A percentile compares a stretch with the other conserved stretches of the same genome.
Evolutionary conservation across 2,329 filamentous ascomycete genomes (phyloP).

Genomic region (Talaromyces rugulosus): DNA sequence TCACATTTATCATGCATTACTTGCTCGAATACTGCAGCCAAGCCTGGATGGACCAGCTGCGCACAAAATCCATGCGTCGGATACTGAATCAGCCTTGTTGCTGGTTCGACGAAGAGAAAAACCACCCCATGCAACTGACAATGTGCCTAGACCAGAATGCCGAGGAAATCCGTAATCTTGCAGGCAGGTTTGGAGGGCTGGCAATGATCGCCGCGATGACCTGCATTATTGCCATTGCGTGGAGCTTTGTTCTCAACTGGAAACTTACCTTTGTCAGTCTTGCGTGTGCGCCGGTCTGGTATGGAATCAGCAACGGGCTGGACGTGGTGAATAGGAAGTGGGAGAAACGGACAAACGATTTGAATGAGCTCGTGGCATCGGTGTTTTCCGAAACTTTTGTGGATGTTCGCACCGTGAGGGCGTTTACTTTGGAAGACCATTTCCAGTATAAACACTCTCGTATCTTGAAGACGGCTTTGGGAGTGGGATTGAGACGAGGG

Average conservation of each 20-base stretch:
- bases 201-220: conserved; percentile 65
- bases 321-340: conserved; percentile 63
- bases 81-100: conserved; percentile 70
- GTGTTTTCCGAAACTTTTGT: conserved; percentile 57
- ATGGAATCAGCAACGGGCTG: conserved; percentile 62
- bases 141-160: conserved; percentile 75
- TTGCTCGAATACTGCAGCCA: conserved; percentile 69
- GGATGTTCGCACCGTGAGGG: conserved; percentile 74
- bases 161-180: conserved; percentile 80
- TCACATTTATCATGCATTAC: conserved; percentile 65
- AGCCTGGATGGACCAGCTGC: conserved; percentile 70
- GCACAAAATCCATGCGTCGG: conserved; percentile 61
- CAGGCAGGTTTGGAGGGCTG: conserved; percentile 72
- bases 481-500: conserved; percentile 62
- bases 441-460: conserved; percentile 62
- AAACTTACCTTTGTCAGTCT: conserved; percentile 74
- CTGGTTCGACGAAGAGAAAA: conserved; percentile 71
- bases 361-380: conserved; percentile 52
- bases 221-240: conserved; percentile 63
- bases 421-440: conserved; percentile 67
- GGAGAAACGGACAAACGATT: conserved; percentile 65
- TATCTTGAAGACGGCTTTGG: conserved; percentile 51
- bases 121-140: conserved; percentile 60
- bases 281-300: conserved; percentile 63
- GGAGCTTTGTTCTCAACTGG: conserved; percentile 74